A percentile compares a stretch with the other conserved stretches of the same genome.
Conservation (phyloP, 108 stramenopile species). For the Nitzschia sp. region DNA sequence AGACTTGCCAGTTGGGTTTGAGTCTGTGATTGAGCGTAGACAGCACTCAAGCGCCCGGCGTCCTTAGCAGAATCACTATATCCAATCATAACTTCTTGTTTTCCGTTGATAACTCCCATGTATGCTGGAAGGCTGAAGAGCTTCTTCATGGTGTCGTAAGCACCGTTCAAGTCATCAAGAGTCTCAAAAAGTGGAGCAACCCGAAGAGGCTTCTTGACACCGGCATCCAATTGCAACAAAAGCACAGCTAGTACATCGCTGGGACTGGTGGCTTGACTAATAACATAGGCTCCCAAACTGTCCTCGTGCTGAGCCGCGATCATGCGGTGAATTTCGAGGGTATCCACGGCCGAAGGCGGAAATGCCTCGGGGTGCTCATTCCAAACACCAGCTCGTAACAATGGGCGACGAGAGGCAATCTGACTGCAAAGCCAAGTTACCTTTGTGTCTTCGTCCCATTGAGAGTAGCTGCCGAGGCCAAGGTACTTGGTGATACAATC, state of each 20-base stretch:
- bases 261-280: slow-evolving; percentile 89
- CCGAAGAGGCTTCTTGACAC: slow-evolving; percentile 87
- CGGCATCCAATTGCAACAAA: slow-evolving; percentile 90
- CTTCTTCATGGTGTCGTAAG: slow-evolving; percentile 78
- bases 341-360: slow-evolving; percentile 63
- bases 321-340: slow-evolving; percentile 76
- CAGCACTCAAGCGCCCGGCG: slow-evolving; percentile 93
- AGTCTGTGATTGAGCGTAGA: slow-evolving; percentile 93
- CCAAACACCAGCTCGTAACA: slow-evolving; percentile 79
- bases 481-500: slow-evolving; percentile 90
- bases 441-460: slow-evolving; percentile 90
- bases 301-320: slow-evolving; percentile 83
- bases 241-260: slow-evolving; percentile 93
- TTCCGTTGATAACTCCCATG: slow-evolving; percentile 79
- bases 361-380: slow-evolving; percentile 66
- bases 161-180: slow-evolving; percentile 90
- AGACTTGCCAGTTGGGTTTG: slow-evolving; percentile 83
- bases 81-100: slow-evolving; percentile 98
- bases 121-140: slow-evolving; percentile 86
- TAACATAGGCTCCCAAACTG: slow-evolving; percentile 94
- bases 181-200: slow-evolving; percentile 98
- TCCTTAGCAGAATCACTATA: slow-evolving; percentile 97
- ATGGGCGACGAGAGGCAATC: slow-evolving; percentile 80
- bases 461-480: slow-evolving; percentile 86
- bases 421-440: slow-evolving; percentile 90